A percentile compares a stretch with the other conserved stretches of the same genome.
phyloP scores from a whole-genome alignment of 768 basidiomycete genomes.

The Pleurotus tuoliensis region DNA sequence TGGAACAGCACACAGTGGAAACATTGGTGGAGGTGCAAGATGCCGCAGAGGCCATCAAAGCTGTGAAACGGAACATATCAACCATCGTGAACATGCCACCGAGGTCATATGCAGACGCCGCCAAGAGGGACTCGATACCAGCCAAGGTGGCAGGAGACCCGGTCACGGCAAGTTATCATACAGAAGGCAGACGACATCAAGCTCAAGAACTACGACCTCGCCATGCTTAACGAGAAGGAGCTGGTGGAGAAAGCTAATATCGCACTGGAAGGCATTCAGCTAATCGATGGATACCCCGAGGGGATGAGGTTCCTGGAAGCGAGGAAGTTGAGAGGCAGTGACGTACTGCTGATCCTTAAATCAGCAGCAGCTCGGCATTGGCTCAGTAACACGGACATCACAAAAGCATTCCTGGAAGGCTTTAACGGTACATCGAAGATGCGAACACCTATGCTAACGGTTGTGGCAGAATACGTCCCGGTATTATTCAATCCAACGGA shows the following conservation, averaged over 20 bases:
- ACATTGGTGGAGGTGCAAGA: too few species aligned
- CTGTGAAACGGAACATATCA: too few species aligned
- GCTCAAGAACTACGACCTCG: background rate
- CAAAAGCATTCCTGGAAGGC: conserved; percentile 7
- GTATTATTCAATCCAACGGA: conserved; percentile 10
- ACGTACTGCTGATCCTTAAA: conserved; percentile 13
- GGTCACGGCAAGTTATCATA: background rate
- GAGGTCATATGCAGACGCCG: background rate
- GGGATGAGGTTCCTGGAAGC: conserved; percentile 13
- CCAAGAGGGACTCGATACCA: background rate
- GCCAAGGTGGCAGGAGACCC: background rate
- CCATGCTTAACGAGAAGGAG: background rate
- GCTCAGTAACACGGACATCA: conserved; percentile 7
- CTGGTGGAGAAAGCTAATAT: conserved; percentile 8
- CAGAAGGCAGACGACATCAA: background rate
- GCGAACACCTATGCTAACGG: conserved; percentile 3
- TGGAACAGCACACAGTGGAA: too few species aligned
- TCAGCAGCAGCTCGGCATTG: conserved; percentile 12
- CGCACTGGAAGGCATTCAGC: background rate
- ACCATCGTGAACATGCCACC: too few species aligned
- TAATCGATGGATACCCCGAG: background rate
- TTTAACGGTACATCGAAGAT: conserved; percentile 11
- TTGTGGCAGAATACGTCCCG: conserved; percentile 20
- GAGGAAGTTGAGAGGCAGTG: conserved; percentile 8
- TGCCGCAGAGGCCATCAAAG: too few species aligned